These are phyloP conservation scores for Fusarium haematococcum DNA, from an alignment of 2,329 filamentous ascomycete species.

Conservation along the genomic window DNA sequence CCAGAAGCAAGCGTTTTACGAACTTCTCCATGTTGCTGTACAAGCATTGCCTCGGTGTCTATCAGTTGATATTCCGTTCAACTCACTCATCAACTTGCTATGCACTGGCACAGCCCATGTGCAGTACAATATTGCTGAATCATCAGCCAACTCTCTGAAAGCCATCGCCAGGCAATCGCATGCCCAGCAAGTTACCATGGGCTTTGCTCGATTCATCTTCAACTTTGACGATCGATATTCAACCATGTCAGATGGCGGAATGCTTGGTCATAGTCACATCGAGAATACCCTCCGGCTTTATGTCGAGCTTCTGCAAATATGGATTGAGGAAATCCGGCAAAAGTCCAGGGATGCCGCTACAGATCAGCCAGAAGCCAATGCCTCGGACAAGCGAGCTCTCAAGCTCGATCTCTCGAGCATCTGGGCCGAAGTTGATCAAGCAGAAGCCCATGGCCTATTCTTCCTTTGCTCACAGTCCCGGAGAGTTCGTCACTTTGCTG, in stretches of 20 bases:
- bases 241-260: slow-evolving; percentile 97
- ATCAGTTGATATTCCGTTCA: slow-evolving; percentile 90
- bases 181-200: slow-evolving; percentile 95
- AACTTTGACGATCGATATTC: slow-evolving; percentile 98
- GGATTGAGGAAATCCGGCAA: slow-evolving; percentile 95
- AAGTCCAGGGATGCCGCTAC: slow-evolving; percentile 81
- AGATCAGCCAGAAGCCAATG: slow-evolving; percentile 71
- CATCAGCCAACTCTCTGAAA: slow-evolving; percentile 92
- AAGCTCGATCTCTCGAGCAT: slow-evolving; percentile 89
- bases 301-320: slow-evolving; percentile 92
- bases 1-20: slow-evolving; percentile 94
- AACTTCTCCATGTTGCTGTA: slow-evolving; percentile 93
- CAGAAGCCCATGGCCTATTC: slow-evolving; percentile 96
- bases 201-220: slow-evolving; percentile 97
- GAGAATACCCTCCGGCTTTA: slow-evolving; percentile 94
- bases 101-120: slow-evolving; percentile 98
- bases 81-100: slow-evolving; percentile 90
- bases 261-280: slow-evolving; percentile 93
- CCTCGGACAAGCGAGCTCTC: slow-evolving; percentile 76
- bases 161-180: slow-evolving; percentile 94
- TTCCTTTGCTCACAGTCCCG: slow-evolving; percentile 97
- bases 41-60: slow-evolving; percentile 95
- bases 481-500: slow-evolving; percentile 87
- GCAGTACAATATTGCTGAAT: slow-evolving; percentile 89
- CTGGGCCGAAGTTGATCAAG: slow-evolving; percentile 94